phyloP scores from a whole-genome alignment of 805 yeast species.

The Candida nitratophila region DNA sequence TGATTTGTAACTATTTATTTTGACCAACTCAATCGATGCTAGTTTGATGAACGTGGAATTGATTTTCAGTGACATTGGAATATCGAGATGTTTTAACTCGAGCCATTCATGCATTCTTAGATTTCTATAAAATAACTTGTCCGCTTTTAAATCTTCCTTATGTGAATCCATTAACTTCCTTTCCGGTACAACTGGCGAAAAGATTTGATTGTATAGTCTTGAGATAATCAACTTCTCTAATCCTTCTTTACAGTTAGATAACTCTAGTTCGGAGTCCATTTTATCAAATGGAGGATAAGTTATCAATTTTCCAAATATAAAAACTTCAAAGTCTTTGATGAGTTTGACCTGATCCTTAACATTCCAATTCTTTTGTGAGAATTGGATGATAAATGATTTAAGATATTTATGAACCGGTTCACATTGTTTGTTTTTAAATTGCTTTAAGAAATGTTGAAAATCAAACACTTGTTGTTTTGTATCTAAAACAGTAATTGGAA shows the following conservation, averaged over 20 bases:
- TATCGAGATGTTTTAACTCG: conserved; percentile 69
- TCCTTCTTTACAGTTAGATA: conserved; percentile 80
- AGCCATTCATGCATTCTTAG: conserved; percentile 43
- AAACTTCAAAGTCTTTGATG: conserved; percentile 66
- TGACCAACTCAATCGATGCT: conserved; percentile 68
- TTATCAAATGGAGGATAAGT: conserved; percentile 67
- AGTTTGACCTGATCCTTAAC: conserved; percentile 74
- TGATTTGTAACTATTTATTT: conserved; percentile 78
- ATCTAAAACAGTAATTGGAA: neutral
- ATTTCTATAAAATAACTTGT: conserved; percentile 47
- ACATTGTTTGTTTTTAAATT: conserved; percentile 67
- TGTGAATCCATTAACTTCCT: conserved; percentile 46
- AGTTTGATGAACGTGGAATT: conserved; percentile 49
- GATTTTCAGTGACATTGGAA: conserved; percentile 42
- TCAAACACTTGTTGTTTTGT: conserved; percentile 48
- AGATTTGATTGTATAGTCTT: conserved; percentile 67
- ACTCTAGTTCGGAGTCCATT: conserved; percentile 46
- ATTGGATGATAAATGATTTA: conserved; percentile 75
- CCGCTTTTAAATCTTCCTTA: conserved; percentile 55
- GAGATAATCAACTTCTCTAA: conserved; percentile 91
- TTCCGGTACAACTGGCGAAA: conserved; percentile 56
- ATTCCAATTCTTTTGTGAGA: conserved; percentile 62
- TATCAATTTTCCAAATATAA: conserved; percentile 57
- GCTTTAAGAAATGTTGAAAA: conserved; percentile 71
- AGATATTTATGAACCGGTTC: conserved; percentile 86